Base-by-base conservation (phyloP, 2,329 filamentous ascomycete genomes). In the Pseudogymnoascus sp. region DNA sequence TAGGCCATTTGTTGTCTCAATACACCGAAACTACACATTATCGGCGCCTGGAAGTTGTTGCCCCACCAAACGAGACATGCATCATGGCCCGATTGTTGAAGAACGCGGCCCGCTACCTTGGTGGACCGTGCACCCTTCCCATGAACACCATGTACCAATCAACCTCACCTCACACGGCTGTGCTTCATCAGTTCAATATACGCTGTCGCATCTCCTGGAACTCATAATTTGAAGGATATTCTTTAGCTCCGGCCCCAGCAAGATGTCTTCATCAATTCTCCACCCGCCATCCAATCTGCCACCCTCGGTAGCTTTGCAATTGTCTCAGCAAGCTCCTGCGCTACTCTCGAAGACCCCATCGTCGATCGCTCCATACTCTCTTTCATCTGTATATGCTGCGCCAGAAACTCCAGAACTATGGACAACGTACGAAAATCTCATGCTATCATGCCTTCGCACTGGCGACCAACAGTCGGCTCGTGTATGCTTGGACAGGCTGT, bases 341-440 rank as follows among this genome's bases (percentile, higher is more conserved):
- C 78, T 86, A 63, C 76, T 87, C 63, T 74, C 75, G 65, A 82
- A 74, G 68, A 81, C 80, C 47, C 78, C 81, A 5, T 81, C 79
- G 65, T 77, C 78, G 35, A 77, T 82, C 63, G 81, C 81, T 4
- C 75, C 78, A n/a, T 84, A 83, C 33, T 77, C 81, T 2, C 68
- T 86, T 8, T 69, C 72, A 26, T 80, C 81, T 7, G 72, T 86
- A 3, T 79, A 84, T 68, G 77, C 81, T 1, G 74, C 81, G 1
- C 73, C 81, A 31, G 92, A 97, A 72, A 86, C 86, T 0, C 80
- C 89, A 61, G 91, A 96, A 66, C 81, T 90, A 71, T 97, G 93
- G 92, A 83, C 83, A 13, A 84, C 84, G 44, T 89, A 94, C 74
- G 93, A 97, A 76, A 94, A 96, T 71, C 81, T 97, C 15, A 78